These are phyloP conservation scores for Imleria badia DNA, from an alignment of 768 basidiomycete genomes.

Conservation along the genomic window DNA sequence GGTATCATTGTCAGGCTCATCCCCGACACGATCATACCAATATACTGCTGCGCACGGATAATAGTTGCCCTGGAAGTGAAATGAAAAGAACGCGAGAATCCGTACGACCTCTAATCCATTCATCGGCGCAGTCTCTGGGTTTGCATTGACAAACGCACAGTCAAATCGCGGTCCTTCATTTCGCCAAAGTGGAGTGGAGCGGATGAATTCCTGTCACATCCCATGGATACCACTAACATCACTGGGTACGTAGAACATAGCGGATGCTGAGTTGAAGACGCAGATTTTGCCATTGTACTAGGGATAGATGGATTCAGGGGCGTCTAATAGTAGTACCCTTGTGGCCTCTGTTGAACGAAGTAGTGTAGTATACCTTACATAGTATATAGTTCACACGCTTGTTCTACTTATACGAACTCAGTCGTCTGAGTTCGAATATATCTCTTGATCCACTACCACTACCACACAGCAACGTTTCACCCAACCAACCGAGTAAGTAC, in stretches of 20 bases:
- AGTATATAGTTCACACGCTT: too few species aligned
- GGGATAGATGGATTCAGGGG: too few species aligned
- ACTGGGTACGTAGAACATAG: neutral
- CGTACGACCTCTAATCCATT: constrained; percentile 18
- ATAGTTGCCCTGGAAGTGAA: neutral
- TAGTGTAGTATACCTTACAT: too few species aligned
- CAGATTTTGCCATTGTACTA: neutral
- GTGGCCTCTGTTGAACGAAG: too few species aligned
- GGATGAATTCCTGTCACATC: neutral
- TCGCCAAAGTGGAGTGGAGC: neutral
- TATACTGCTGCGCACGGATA: constrained; percentile 21
- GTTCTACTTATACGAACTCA: too few species aligned
- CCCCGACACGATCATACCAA: constrained; percentile 20
- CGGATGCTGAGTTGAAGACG: neutral
- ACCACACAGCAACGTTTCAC: too few species aligned
- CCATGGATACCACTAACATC: neutral
- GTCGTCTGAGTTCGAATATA: too few species aligned
- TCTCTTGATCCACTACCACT: too few species aligned
- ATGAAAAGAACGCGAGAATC: constrained; percentile 23
- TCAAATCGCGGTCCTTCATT: constrained; percentile 9
- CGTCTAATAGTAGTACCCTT: too few species aligned
- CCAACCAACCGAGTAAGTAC: too few species aligned
- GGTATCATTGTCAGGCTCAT: constrained; percentile 24
- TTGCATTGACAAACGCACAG: constrained; percentile 22
- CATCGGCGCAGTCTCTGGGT: too few species aligned